phyloP scores from a whole-genome alignment of 1,284 basidiomycete species.

The Phylloporus sp. region DNA sequence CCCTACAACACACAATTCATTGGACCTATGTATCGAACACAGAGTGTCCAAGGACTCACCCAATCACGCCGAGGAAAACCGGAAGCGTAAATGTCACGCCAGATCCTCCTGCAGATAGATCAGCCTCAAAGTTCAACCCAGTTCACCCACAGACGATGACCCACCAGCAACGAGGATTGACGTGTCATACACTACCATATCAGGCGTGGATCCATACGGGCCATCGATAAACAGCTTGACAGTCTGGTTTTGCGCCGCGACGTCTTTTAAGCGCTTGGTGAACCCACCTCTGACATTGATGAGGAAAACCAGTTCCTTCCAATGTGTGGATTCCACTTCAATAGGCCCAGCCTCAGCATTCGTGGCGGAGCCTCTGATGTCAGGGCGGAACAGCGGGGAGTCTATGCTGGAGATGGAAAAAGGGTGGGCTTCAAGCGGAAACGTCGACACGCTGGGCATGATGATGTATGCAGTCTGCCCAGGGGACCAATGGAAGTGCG shows the following conservation, averaged over 20 bases:
- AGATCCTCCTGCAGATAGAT: constrained; percentile 44
- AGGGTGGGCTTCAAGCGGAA: constrained; percentile 60
- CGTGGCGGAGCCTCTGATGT: not conserved
- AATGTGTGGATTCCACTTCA: constrained; percentile 21
- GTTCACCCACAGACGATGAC: constrained; percentile 8
- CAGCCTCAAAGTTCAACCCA: not conserved
- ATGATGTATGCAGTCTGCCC: constrained; percentile 62
- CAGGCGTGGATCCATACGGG: constrained; percentile 50
- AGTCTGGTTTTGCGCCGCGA: constrained; percentile 30
- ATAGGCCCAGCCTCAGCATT: not conserved
- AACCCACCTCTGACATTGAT: constrained; percentile 57
- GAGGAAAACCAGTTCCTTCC: constrained; percentile 59
- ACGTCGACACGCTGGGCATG: constrained; percentile 50
- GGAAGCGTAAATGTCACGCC: constrained; percentile 51
- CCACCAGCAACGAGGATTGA: constrained; percentile 49
- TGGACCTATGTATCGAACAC: not conserved
- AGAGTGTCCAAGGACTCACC: constrained; percentile 36
- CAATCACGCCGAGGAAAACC: constrained; percentile 46
- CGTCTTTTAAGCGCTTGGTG: constrained; percentile 44
- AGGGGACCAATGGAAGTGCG: constrained; percentile 43
- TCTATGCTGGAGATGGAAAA: constrained; percentile 62
- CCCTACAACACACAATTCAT: constrained; percentile 28
- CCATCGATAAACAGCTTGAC: constrained; percentile 52
- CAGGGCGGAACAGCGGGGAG: constrained; percentile 23
- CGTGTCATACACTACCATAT: constrained; percentile 43